Percentiles rank a stretch among this genome's conserved stretches.
Conservation (phyloP, 2,329 filamentous ascomycete genomes). For the Trichoderma polysporum region DNA sequence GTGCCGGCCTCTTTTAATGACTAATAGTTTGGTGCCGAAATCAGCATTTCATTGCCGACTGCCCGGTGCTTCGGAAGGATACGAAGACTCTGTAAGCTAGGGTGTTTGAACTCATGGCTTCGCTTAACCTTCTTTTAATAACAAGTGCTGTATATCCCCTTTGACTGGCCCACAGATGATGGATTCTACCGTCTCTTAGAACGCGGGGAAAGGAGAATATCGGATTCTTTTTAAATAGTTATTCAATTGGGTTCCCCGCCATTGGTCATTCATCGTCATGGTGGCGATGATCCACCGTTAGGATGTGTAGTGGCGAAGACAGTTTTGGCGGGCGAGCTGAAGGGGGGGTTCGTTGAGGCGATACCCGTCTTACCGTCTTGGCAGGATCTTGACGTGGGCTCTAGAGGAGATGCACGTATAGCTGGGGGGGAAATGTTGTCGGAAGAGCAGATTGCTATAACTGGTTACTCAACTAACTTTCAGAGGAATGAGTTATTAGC, state of each 20-base stretch:
- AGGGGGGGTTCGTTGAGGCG: not conserved
- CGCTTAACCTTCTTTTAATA: not conserved
- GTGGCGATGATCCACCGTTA: constrained; percentile 6
- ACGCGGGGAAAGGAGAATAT: not conserved
- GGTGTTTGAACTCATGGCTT: not conserved
- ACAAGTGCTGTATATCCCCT: not conserved
- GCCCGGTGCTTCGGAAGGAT: not conserved
- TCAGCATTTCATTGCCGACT: not conserved
- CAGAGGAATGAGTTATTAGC: no score
- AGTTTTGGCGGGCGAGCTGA: not conserved
- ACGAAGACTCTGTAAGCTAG: not conserved
- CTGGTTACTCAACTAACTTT: no score
- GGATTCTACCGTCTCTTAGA: not conserved
- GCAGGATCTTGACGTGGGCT: not conserved
- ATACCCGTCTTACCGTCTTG: not conserved
- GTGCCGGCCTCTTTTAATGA: not conserved
- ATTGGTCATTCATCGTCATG: not conserved
- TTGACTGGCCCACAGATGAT: not conserved
- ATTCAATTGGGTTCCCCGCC: not conserved
- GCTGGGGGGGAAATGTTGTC: not conserved
- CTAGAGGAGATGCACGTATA: not conserved
- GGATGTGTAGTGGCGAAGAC: not conserved
- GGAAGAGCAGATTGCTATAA: not conserved
- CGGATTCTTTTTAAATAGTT: not conserved
- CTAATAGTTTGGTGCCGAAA: not conserved